phyloP scores from a whole-genome alignment of 495 filamentous ascomycete species.

The Platismatia glauca region DNA sequence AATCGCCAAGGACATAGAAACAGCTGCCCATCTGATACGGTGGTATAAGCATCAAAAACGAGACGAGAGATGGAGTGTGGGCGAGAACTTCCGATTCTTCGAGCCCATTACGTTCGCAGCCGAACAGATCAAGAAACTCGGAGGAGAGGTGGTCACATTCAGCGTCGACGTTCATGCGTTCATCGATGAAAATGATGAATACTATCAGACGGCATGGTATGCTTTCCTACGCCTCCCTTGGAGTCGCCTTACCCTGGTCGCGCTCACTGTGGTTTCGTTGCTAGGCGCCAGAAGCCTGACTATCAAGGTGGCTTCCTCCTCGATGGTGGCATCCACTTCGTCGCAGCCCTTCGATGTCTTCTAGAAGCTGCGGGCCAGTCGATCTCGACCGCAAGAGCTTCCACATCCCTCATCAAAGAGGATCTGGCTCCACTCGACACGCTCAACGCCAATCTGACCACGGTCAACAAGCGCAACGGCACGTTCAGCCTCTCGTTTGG shows the following conservation, averaged over 20 bases:
- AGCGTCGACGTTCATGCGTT: slow-evolving; percentile 9
- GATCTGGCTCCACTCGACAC: slow-evolving; percentile 11
- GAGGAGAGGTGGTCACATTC: slow-evolving; percentile 15
- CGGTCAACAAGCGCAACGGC: slow-evolving; percentile 16
- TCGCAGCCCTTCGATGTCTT: slow-evolving; percentile 13
- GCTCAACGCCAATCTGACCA: slow-evolving; percentile 9
- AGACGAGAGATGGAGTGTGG: slow-evolving; percentile 17
- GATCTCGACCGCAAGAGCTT: slow-evolving; percentile 12
- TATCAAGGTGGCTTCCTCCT: slow-evolving; percentile 15
- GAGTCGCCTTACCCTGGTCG: neutral
- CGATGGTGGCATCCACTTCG: slow-evolving; percentile 15
- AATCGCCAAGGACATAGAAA: slow-evolving; percentile 15
- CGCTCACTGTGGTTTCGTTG: neutral
- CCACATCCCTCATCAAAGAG: slow-evolving; percentile 9
- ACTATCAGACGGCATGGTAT: slow-evolving; percentile 13
- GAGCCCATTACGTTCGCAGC: slow-evolving; percentile 9
- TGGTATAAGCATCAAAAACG: slow-evolving; percentile 13
- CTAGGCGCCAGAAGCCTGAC: slow-evolving; percentile 7
- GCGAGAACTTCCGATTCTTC: slow-evolving; percentile 17
- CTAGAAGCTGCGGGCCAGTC: slow-evolving; percentile 9
- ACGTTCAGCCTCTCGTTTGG: slow-evolving; percentile 17
- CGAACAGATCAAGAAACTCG: slow-evolving; percentile 11
- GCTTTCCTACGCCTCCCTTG: neutral
- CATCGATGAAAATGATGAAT: slow-evolving; percentile 12
- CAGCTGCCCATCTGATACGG: slow-evolving; percentile 7